phyloP scores from a whole-genome alignment of 192 early-diverging fungal species.

The Geosiphon pyriformis region DNA sequence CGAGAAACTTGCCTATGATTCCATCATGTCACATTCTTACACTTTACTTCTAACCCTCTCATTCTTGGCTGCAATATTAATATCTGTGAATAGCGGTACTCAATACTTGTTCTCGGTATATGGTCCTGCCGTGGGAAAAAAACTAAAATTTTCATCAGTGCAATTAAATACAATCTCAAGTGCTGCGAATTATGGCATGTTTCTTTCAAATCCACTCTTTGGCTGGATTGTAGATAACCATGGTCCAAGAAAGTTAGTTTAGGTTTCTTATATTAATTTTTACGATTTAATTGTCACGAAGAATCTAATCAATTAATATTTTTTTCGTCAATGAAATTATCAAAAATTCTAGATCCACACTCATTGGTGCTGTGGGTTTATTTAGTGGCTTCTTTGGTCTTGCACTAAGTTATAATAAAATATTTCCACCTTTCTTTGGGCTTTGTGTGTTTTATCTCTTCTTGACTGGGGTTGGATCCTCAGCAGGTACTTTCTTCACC shows the following conservation, averaged over 20 bases:
- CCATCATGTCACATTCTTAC: too few species aligned
- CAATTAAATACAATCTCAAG: constrained; percentile 59
- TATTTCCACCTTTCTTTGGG: not conserved
- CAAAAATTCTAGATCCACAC: not conserved
- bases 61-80: constrained; percentile 39
- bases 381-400: not conserved
- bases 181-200: constrained; percentile 60
- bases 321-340: too few species aligned
- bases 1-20: too few species aligned
- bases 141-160: constrained; percentile 52
- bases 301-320: too few species aligned
- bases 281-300: too few species aligned
- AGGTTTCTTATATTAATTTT: too few species aligned
- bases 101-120: constrained; percentile 65
- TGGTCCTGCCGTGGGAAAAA: constrained; percentile 42
- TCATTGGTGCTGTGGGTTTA: not conserved
- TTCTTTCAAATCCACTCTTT: constrained; percentile 54
- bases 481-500: constrained; percentile 3
- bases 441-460: not conserved
- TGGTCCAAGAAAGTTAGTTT: constrained; percentile 30
- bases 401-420: not conserved
- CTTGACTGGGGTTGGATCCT: not conserved
- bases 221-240: constrained; percentile 44
- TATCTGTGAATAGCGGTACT: constrained; percentile 53
- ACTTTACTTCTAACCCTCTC: constrained; percentile 37